Base-by-base conservation (phyloP, 495 filamentous ascomycete species). In the Letharia columbiana region DNA sequence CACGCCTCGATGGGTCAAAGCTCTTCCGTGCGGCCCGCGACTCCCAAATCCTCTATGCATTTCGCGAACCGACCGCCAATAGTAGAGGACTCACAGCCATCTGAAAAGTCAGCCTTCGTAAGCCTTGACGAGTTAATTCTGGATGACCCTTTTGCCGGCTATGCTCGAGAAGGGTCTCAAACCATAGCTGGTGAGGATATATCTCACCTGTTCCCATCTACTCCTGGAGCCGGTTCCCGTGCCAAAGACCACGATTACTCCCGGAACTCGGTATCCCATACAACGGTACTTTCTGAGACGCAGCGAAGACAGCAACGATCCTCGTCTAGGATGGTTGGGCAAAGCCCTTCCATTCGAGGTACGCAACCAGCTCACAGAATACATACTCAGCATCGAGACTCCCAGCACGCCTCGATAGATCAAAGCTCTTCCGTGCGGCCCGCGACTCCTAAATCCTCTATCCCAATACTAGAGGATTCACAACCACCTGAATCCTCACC, bases 131-230 rank as follows among this genome's bases (percentile, higher is more conserved):
- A 57, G 6, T 20, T 57, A 10, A 57, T 57, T 13, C 33, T 57
- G 33, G 54, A 57, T 0, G 33, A 57, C 33, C 54, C 54, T 20
- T 57, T 57, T 33, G 31, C 54, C 33, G 15, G 15, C 15, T 57
- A 57, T 37, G 31, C 54, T 20, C 54, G 39, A 17, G 63, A 59
- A 65, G 63, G 45, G 3, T 39, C 63, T 37, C 63, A 65, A 40
- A 35, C 39, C 45, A 37, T n/a, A 54, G 52, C 31, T 45, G 13
- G 20, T 35, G 40, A 33, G 15, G 33, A 57, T 35, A 40, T 10
- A 64, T 54, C 39, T 42, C 63, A 39, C 52, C 41, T 57, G 18
- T 57, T 57, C 17, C 54, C 54, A 20, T 57, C 54, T 6, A 57
- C 54, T 37, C 54, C 54, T 35, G 54, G 54, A 35, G 28, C 31